phyloP scores from a whole-genome alignment of 345 rosid species.

The Eutrema yunnanense region DNA sequence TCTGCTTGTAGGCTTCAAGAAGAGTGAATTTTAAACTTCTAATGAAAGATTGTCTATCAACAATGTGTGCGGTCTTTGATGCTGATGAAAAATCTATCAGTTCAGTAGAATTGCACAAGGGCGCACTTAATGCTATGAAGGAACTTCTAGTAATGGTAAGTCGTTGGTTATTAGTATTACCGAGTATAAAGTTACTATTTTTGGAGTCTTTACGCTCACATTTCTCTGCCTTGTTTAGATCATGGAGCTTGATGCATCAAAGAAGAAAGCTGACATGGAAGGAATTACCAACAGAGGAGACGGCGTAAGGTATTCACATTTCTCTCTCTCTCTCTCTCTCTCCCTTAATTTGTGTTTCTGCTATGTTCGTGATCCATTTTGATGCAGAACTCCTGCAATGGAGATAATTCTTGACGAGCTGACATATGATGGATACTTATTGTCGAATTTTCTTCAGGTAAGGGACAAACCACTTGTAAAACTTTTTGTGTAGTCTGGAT shows the following conservation, averaged over 20 bases:
- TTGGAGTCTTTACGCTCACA: not conserved
- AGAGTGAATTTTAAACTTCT: slow-evolving; percentile 58
- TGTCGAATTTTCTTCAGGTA: slow-evolving; percentile 62
- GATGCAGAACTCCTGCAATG: slow-evolving; percentile 59
- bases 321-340: not conserved
- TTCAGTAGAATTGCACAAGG: slow-evolving; percentile 42
- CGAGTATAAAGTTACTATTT: not conserved
- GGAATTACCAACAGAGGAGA: slow-evolving; percentile 65
- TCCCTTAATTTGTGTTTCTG: not conserved
- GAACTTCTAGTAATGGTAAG: slow-evolving; percentile 59
- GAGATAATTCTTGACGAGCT: slow-evolving; percentile 73
- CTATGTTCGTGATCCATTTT: slow-evolving; percentile 14
- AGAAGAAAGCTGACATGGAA: slow-evolving; percentile 56
- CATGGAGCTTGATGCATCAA: slow-evolving; percentile 71
- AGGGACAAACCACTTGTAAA: not conserved
- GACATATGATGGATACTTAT: slow-evolving; percentile 48
- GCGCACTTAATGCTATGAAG: slow-evolving; percentile 45
- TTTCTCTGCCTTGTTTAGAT: slow-evolving; percentile 38
- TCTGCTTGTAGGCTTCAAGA: slow-evolving; percentile 58
- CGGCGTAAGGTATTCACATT: slow-evolving; percentile 56
- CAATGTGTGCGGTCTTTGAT: slow-evolving; percentile 42
- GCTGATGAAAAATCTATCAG: slow-evolving; percentile 35
- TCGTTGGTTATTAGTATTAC: not conserved
- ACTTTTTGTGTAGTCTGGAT: not conserved
- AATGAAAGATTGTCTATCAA: slow-evolving; percentile 57